Evolutionary conservation across 352 stramenopile species (phyloP).

Genomic region (Detonula confervacea): DNA sequence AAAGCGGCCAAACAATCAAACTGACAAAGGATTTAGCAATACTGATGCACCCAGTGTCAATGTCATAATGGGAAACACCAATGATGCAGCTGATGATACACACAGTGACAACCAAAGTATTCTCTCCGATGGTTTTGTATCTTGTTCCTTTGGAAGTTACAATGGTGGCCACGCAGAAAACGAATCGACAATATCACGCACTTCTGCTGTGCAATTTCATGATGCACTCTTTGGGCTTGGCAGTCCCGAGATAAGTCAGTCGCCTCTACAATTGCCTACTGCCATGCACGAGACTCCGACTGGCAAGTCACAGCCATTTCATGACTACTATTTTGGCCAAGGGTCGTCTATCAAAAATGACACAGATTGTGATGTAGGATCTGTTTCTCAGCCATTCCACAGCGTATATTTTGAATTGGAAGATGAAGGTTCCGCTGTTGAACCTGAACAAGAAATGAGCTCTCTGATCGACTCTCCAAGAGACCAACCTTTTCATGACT

Average conservation of each 20-base stretch:
- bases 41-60: no score
- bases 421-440: neutral
- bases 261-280: neutral
- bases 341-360: neutral
- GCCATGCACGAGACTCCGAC: neutral
- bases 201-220: neutral
- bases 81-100: neutral
- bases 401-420: slow-evolving; percentile 3
- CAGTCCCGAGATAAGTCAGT: slow-evolving; percentile 1
- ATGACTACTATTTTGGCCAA: slow-evolving; percentile 22
- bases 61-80: neutral
- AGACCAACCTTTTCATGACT: slow-evolving; percentile 8
- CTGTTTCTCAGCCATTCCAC: neutral
- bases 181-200: neutral
- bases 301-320: slow-evolving; percentile 1
- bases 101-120: slow-evolving; percentile 11
- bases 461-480: neutral
- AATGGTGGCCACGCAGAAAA: no score
- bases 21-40: no score
- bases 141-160: slow-evolving; percentile 27
- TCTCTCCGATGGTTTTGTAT: slow-evolving; percentile 6
- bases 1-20: no score
- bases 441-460: neutral
- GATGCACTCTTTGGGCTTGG: slow-evolving; percentile 33
- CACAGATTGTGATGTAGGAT: neutral